These are phyloP conservation scores for Epichloe hybrida DNA, from an alignment of 2,329 filamentous ascomycete genomes.

Conservation along the genomic window DNA sequence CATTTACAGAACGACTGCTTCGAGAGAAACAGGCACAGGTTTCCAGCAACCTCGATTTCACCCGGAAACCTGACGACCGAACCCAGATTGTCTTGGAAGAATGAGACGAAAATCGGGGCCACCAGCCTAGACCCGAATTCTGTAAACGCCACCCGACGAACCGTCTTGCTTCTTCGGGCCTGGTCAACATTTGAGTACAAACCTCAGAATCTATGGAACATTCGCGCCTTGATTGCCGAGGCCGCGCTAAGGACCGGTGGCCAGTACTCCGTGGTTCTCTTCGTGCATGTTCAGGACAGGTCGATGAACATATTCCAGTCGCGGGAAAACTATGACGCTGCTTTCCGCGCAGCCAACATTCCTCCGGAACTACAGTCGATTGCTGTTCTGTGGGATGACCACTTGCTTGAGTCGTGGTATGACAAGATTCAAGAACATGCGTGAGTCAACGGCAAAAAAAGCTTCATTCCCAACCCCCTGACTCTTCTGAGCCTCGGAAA, in stretches of 20 bases:
- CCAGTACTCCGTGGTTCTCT: slow-evolving; percentile 49
- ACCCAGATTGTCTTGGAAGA: background rate
- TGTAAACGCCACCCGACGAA: slow-evolving; percentile 13
- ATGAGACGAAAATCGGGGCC: background rate
- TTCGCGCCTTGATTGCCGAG: slow-evolving; percentile 53
- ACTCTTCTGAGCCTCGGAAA: too few relatives aligned
- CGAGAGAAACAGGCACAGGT: background rate
- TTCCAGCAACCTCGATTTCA: background rate
- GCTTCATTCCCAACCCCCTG: too few relatives aligned
- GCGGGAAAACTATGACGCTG: slow-evolving; percentile 36
- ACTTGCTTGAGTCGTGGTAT: slow-evolving; percentile 54
- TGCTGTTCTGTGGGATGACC: slow-evolving; percentile 56
- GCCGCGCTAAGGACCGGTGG: slow-evolving; percentile 45
- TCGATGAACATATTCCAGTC: slow-evolving; percentile 41
- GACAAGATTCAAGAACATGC: slow-evolving; percentile 40
- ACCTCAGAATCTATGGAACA: slow-evolving; percentile 44
- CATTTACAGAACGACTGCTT: background rate
- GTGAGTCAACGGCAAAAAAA: slow-evolving; percentile 7
- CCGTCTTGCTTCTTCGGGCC: slow-evolving; percentile 12
- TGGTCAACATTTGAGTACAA: slow-evolving; percentile 41
- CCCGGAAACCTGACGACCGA: background rate
- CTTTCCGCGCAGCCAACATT: slow-evolving; percentile 32
- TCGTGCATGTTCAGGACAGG: slow-evolving; percentile 48
- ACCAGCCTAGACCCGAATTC: background rate
- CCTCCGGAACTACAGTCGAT: slow-evolving; percentile 56